Base-by-base conservation (phyloP, 2,329 filamentous ascomycete genomes). In the Trichoderma brevicompactum region DNA sequence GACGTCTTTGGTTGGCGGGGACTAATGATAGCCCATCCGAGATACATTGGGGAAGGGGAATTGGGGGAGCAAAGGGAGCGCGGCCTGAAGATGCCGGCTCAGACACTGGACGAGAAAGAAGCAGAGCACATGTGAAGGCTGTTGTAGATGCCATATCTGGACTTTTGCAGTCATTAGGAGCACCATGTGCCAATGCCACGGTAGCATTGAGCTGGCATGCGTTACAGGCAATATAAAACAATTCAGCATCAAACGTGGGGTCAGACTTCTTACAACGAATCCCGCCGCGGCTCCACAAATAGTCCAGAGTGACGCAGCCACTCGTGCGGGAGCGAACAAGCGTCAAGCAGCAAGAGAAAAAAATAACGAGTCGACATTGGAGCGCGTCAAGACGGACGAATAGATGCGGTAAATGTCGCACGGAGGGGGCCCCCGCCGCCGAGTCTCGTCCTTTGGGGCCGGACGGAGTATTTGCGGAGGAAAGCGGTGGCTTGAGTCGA, bases 351-450 rank as follows among this genome's bases (percentile, higher is more conserved):
- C 23, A 13, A 38, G 17, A 28, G 17, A n/a, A 40, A 15, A 40
- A 46, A 46, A 53, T 54, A 63, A 28, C 48, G 48, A 54, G n/a
- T 63, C 60, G 60, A 54, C 49, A 63, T 63, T 63, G 60, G 60
- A 63, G 60, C 60, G 60, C 60, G 49, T 63, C 49, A 12, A 54
- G 28, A 28, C 23, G 60, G 60, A 23, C 60, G 46, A 46, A 63
- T 44, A 19, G 46, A 46, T 23, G 32, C 52, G 28, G 59, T 62
- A 62, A 62, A 62, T 62, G 59, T 62, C 59, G 38, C 59, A 62
- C 46, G 48, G 58, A 28, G 23, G 59, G 46, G 17, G 23, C 5
- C 23, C 59, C 59, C 59, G 46, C 48, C 59, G 38, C 36, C 46
- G 23, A 38, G 15, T 46, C 12, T 59, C 19, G 43, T 28, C 23